Evolutionary conservation across 2,329 filamentous ascomycete genomes (phyloP), one percentile per base, ranked within the genome.

Genomic region (Dothideomycetes sp.): DNA sequence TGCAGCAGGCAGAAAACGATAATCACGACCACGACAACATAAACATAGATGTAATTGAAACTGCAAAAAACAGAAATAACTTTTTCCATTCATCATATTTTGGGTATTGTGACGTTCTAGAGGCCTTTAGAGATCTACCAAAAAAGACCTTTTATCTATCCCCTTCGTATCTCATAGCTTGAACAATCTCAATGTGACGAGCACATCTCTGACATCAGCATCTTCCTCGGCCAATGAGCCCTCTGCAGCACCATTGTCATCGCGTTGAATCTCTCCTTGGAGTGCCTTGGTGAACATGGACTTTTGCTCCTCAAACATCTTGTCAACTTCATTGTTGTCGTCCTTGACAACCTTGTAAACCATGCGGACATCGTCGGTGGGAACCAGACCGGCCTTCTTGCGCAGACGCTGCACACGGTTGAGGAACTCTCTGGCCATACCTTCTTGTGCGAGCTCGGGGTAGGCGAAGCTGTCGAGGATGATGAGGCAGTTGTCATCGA

Each of bases 331-430:
- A 27, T 50, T 43, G 17, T 39, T 46, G n/a, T 49, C 47, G 56
- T 94, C 87, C 29, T 53, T 51, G 20, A 47, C 45, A 4, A 96
- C 78, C 44, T 72, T 73, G 65, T 94, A 96, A 61, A 93, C 84
- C 84, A 98, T 94, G 65, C 82, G 84, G 47, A 98, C 80, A 56
- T 96, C 91, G 56, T 98, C 91, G 0, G 89, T 96, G 1, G 87
- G 79, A 48, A 88, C 78, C 38, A 98, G 70, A 1, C 86, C 86
- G 6, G 88, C 88, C 69, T 91, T 91, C 76, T 98, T 98, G 50
- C 91, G 80, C 47, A 96, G 70, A 51, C 84, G 77, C 65, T 98
- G 91, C 16, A 98, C 83, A 28, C 89, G 80, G 61, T 94, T 83
- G 68, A 98, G 83, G 49, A 98, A 82, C 63, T 96, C 91, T 53